phyloP scores from a whole-genome alignment of 305 asterid species.

The Rubia balearica region DNA sequence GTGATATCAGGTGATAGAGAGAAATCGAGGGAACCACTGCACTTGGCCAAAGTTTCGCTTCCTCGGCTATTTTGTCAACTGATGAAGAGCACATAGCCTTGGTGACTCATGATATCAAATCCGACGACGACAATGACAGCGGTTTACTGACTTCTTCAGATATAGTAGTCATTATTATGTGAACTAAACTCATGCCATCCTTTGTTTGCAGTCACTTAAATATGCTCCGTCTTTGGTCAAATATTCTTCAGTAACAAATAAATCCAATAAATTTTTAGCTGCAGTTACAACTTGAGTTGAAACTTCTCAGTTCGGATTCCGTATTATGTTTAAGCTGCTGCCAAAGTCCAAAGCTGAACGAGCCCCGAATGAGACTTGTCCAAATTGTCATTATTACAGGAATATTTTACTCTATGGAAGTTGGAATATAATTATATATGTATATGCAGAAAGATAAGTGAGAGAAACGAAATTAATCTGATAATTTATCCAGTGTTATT shows the following conservation, averaged over 20 bases:
- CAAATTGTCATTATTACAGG: not conserved
- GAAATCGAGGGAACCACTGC: too few species aligned
- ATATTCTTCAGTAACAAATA: not conserved
- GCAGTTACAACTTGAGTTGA: not conserved
- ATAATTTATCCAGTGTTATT: not conserved
- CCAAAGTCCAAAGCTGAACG: not conserved
- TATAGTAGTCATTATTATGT: not conserved
- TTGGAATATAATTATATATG: too few species aligned
- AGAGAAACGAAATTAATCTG: not conserved
- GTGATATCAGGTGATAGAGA: too few species aligned
- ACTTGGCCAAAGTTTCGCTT: too few species aligned
- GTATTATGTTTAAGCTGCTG: not conserved
- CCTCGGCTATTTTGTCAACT: too few species aligned
- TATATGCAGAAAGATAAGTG: not conserved
- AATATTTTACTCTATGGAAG: not conserved
- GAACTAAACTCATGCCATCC: not conserved
- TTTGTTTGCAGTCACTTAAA: not conserved
- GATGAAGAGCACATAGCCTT: too few species aligned
- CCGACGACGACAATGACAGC: not conserved
- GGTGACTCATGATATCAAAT: not conserved
- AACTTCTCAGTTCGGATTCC: not conserved
- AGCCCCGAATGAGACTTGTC: not conserved
- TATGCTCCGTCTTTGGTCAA: not conserved
- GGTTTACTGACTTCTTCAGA: not conserved
- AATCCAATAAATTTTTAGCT: not conserved